These are phyloP conservation scores for Trichoderma brevicompactum DNA, from an alignment of 2,329 filamentous ascomycete genomes.

Conservation along the genomic window DNA sequence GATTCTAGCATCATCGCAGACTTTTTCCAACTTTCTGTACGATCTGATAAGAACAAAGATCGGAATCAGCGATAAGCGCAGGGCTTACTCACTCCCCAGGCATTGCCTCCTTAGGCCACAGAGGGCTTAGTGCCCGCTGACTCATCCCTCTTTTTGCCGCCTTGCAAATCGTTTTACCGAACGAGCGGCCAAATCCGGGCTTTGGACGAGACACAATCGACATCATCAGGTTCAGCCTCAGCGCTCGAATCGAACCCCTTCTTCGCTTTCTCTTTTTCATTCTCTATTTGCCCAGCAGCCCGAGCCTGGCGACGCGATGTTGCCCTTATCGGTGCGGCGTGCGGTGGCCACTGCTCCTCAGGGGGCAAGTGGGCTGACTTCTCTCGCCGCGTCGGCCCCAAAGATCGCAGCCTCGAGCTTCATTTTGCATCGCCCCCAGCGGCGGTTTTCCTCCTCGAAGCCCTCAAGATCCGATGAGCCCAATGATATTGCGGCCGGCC, in stretches of 20 bases:
- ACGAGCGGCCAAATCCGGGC: conserved; percentile 45
- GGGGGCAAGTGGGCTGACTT: conserved; percentile 48
- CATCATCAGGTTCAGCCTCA: conserved; percentile 43
- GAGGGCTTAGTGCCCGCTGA: conserved; percentile 27
- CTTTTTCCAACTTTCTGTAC: neutral
- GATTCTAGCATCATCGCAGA: neutral
- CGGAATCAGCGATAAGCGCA: conserved; percentile 15
- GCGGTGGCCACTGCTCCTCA: conserved; percentile 54
- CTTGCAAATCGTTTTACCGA: conserved; percentile 43
- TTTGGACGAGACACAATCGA: conserved; percentile 41
- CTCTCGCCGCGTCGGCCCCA: conserved; percentile 48
- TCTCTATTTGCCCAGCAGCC: conserved; percentile 12
- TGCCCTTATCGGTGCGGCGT: conserved; percentile 61
- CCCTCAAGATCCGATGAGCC: conserved; percentile 64
- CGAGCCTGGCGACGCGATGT: conserved; percentile 48
- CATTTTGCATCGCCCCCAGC: conserved; percentile 52
- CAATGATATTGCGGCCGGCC: conserved; percentile 54
- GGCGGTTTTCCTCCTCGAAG: conserved; percentile 64
- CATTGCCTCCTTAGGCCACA: conserved; percentile 45
- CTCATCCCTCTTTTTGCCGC: conserved; percentile 29
- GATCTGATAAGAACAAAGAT: conserved; percentile 18
- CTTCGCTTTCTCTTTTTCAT: conserved; percentile 31
- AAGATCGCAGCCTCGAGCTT: conserved; percentile 45
- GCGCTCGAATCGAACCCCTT: conserved; percentile 32
- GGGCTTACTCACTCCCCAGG: conserved; percentile 17